These are phyloP conservation scores for Glutinoglossum americanum DNA, from an alignment of 495 filamentous ascomycete genomes.

Conservation along the genomic window DNA sequence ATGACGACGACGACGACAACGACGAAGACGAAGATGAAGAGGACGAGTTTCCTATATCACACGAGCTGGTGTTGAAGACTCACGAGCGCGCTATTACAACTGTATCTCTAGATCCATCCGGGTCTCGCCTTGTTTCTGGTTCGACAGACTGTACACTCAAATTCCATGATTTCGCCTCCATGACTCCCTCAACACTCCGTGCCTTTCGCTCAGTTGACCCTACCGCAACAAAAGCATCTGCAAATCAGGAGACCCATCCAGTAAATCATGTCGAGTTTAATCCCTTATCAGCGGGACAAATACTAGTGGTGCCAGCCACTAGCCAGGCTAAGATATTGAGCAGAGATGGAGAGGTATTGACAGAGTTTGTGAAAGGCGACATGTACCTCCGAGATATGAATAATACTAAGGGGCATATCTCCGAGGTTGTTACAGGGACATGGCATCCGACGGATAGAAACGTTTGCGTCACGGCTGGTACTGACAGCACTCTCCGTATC, in stretches of 20 bases:
- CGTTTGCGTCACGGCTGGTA: slow-evolving; percentile 69
- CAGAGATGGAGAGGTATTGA: slow-evolving; percentile 65
- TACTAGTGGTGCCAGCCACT: slow-evolving; percentile 70
- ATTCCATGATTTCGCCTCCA: slow-evolving; percentile 82
- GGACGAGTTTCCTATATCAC: slow-evolving; percentile 82
- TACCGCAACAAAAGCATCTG: slow-evolving; percentile 47
- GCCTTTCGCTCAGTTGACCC: slow-evolving; percentile 89
- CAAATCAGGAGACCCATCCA: slow-evolving; percentile 61
- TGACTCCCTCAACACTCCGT: slow-evolving; percentile 82
- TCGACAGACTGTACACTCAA: slow-evolving; percentile 83
- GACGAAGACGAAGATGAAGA: slow-evolving; percentile 48
- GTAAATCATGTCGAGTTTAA: slow-evolving; percentile 78
- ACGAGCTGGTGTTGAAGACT: slow-evolving; percentile 78
- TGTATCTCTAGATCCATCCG: slow-evolving; percentile 63
- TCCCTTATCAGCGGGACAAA: slow-evolving; percentile 51
- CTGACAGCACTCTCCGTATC: slow-evolving; percentile 83
- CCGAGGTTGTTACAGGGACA: slow-evolving; percentile 64
- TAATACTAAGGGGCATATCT: slow-evolving; percentile 88
- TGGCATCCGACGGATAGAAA: slow-evolving; percentile 78
- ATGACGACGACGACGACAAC: slow-evolving; percentile 28
- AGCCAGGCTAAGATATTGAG: slow-evolving; percentile 75
- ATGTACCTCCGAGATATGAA: slow-evolving; percentile 96
- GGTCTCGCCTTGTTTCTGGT: slow-evolving; percentile 64
- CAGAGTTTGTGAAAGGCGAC: slow-evolving; percentile 87
- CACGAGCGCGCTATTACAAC: slow-evolving; percentile 79